These are phyloP conservation scores for Solanum dulcamara DNA, from an alignment of 257 asterid species.

Conservation along the genomic window DNA sequence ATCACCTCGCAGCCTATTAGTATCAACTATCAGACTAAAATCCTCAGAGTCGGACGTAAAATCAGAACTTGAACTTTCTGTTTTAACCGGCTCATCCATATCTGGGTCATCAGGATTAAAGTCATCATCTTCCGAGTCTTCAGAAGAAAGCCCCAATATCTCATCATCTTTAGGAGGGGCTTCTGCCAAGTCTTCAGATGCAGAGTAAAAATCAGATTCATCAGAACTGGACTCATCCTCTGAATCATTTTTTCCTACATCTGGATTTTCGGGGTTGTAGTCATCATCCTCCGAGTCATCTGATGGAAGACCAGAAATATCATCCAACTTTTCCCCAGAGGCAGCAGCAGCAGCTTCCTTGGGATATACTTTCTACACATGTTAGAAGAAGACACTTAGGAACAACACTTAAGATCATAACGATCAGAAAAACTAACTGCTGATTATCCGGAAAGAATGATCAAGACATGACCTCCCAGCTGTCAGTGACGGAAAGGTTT, in stretches of 20 bases:
- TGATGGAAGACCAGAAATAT: conserved; percentile 42
- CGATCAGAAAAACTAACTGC: neutral
- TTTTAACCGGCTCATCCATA: conserved; percentile 27
- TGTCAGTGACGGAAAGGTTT: conserved; percentile 44
- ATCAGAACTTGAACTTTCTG: conserved; percentile 73
- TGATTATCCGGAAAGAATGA: conserved; percentile 4
- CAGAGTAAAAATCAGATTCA: conserved; percentile 51
- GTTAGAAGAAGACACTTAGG: conserved; percentile 17
- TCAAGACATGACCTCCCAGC: conserved; percentile 80
- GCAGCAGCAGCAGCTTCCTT: conserved; percentile 87
- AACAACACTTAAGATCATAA: neutral
- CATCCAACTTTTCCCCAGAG: conserved; percentile 60
- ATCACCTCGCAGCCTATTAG: conserved; percentile 18
- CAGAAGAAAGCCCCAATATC: conserved; percentile 54
- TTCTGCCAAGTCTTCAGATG: conserved; percentile 26
- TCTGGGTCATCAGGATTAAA: conserved; percentile 57
- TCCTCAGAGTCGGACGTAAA: conserved; percentile 92
- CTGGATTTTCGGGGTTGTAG: conserved; percentile 69
- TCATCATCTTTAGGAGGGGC: conserved; percentile 26
- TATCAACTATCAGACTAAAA: conserved; percentile 46
- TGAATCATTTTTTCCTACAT: conserved; percentile 26
- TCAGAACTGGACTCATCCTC: conserved; percentile 50
- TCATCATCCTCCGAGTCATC: conserved; percentile 95
- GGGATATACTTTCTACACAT: conserved; percentile 78
- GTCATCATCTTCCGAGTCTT: conserved; percentile 93